Evolutionary conservation across 345 rosid species (phyloP).

Genomic region (Gossypium arboreum): DNA sequence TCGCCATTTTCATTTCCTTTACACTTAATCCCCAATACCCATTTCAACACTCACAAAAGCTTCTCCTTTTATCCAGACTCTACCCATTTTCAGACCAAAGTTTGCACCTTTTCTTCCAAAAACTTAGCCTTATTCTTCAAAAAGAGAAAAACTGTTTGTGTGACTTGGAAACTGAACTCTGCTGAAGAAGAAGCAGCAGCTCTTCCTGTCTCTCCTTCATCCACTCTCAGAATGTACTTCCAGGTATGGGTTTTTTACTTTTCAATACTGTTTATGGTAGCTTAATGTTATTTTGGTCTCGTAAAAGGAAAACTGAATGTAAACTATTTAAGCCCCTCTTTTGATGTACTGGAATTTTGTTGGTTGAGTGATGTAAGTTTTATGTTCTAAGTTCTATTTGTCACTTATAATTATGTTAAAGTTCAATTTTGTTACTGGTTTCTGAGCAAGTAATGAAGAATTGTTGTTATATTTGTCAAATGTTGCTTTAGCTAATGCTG

Average conservation of each 20-base stretch:
- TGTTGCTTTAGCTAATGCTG: background rate
- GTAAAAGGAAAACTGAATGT: background rate
- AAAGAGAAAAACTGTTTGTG: conserved; percentile 10
- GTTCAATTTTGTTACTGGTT: background rate
- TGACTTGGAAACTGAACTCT: conserved; percentile 38
- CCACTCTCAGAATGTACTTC: conserved; percentile 78
- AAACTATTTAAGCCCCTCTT: background rate
- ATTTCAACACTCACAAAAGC: conserved; percentile 17
- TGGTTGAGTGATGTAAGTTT: background rate
- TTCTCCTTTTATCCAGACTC: conserved; percentile 15
- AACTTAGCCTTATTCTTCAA: conserved; percentile 11
- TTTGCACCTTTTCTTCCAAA: conserved; percentile 20
- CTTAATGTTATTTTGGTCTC: background rate
- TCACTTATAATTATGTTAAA: no score
- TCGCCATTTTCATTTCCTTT: conserved; percentile 38
- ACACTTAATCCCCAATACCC: conserved; percentile 15
- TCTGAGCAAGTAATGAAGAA: background rate
- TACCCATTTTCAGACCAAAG: conserved; percentile 31
- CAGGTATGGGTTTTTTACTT: conserved; percentile 39
- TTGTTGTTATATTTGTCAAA: background rate
- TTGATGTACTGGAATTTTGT: background rate
- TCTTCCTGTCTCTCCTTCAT: conserved; percentile 79
- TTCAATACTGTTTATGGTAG: background rate
- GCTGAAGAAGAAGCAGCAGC: conserved; percentile 51
- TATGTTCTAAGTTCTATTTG: background rate